Percentiles rank a stretch among this genome's conserved stretches.
Conservation (phyloP, 208 protist species). For the Spongospora subterranea region DNA sequence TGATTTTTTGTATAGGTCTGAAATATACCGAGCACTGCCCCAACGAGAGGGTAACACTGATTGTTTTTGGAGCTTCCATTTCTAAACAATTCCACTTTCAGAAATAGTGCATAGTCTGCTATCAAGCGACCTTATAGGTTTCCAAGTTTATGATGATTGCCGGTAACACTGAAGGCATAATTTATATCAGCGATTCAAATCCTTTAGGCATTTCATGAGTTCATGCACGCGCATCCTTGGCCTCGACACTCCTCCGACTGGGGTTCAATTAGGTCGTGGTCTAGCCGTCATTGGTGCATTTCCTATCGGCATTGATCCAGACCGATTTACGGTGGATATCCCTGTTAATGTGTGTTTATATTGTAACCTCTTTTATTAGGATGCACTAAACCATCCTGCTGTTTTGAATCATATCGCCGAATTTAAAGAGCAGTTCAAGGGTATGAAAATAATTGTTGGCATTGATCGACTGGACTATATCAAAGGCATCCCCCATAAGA, state of each 20-base stretch:
- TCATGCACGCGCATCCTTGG: slow-evolving; percentile 14
- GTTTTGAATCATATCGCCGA: slow-evolving; percentile 56
- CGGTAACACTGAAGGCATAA: neutral
- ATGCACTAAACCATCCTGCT: neutral
- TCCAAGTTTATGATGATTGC: slow-evolving; percentile 67
- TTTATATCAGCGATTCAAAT: neutral
- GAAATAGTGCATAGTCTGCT: slow-evolving; percentile 77
- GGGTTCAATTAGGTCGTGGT: neutral
- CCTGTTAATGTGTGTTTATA: neutral
- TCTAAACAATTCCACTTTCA: slow-evolving; percentile 74
- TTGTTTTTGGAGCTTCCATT: slow-evolving; percentile 61
- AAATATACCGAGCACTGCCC: slow-evolving; percentile 65
- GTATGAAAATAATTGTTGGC: slow-evolving; percentile 78
- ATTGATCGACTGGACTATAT: slow-evolving; percentile 83
- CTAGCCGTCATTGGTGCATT: slow-evolving; percentile 55
- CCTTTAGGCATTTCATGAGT: slow-evolving; percentile 40
- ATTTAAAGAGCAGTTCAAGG: slow-evolving; percentile 68
- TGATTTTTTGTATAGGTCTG: slow-evolving; percentile 54
- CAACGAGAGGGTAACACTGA: neutral
- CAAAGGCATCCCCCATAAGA: slow-evolving; percentile 79
- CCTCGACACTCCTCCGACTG: neutral
- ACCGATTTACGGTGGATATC: slow-evolving; percentile 9
- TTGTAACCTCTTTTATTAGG: neutral
- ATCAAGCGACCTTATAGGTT: slow-evolving; percentile 67
- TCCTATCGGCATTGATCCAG: slow-evolving; percentile 67